Evolutionary conservation across 2,329 filamentous ascomycete genomes (phyloP).

Genomic region (Rasamsonia emersonii): DNA sequence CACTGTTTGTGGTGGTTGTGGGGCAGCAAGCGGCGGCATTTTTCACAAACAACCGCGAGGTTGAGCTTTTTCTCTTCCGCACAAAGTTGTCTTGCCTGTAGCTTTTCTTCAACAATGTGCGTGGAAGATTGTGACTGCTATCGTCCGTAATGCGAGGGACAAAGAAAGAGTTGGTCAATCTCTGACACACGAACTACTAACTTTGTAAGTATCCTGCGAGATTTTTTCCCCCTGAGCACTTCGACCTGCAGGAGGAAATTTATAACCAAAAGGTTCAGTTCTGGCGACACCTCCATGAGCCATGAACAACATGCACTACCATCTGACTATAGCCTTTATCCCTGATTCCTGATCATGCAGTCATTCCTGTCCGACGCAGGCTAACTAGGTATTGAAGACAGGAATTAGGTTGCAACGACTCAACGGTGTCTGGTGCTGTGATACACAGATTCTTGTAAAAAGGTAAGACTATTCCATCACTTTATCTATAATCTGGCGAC

Average conservation of each 20-base stretch:
- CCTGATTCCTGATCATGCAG: neutral
- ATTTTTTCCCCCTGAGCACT: conserved; percentile 1
- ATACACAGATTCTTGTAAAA: no score
- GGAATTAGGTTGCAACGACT: no score
- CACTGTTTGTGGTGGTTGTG: conserved; percentile 24
- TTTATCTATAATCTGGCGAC: no score
- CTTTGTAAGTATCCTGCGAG: conserved; percentile 18
- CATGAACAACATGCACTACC: conserved; percentile 56
- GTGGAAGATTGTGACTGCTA: no score
- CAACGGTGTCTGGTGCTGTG: no score
- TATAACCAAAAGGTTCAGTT: conserved; percentile 43
- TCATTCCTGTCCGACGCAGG: neutral
- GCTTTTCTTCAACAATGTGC: no score
- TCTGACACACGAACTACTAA: conserved; percentile 8
- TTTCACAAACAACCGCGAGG: no score
- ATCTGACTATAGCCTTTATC: conserved; percentile 37
- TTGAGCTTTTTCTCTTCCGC: conserved; percentile 16
- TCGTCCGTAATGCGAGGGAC: no score
- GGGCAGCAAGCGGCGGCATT: conserved; percentile 3
- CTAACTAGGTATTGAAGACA: neutral
- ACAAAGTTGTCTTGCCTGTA: no score
- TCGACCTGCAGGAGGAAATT: conserved; percentile 41
- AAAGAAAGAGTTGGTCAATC: no score
- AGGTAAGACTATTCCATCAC: no score
- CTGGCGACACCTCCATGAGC: conserved; percentile 47